phyloP scores from a whole-genome alignment of 345 rosid species.

The Salix koriyanagi region DNA sequence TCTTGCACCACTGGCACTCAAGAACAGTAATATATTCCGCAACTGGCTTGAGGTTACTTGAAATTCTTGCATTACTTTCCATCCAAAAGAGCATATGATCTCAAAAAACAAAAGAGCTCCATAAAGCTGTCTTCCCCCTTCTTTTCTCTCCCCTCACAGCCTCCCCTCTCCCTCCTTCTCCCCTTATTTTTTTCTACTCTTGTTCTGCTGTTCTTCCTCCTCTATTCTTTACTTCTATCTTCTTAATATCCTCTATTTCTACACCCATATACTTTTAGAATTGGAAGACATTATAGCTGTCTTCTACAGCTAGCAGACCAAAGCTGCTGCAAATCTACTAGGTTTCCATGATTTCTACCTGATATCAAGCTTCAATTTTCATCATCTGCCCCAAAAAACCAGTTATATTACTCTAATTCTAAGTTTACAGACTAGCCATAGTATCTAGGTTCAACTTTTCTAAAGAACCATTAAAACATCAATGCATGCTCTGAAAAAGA shows the following conservation, averaged over 20 bases:
- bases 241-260: not conserved
- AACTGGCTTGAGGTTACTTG: not conserved
- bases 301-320: not conserved
- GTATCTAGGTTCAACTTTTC: not conserved
- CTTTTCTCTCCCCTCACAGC: not conserved
- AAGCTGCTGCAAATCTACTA: not conserved
- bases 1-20: not conserved
- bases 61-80: not conserved
- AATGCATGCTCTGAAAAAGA: not conserved
- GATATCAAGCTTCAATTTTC: not conserved
- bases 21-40: not conserved
- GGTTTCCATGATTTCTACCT: not conserved
- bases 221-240: not conserved
- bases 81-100: not conserved
- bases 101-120: not conserved
- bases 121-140: not conserved
- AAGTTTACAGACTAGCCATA: not conserved
- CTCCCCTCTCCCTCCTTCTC: not conserved
- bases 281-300: not conserved
- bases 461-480: not conserved
- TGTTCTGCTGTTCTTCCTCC: not conserved
- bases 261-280: not conserved
- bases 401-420: not conserved
- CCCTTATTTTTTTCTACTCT: not conserved
- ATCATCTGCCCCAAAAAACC: not conserved